phyloP scores from a whole-genome alignment of 768 basidiomycete species.

The Auriculariales sp. region DNA sequence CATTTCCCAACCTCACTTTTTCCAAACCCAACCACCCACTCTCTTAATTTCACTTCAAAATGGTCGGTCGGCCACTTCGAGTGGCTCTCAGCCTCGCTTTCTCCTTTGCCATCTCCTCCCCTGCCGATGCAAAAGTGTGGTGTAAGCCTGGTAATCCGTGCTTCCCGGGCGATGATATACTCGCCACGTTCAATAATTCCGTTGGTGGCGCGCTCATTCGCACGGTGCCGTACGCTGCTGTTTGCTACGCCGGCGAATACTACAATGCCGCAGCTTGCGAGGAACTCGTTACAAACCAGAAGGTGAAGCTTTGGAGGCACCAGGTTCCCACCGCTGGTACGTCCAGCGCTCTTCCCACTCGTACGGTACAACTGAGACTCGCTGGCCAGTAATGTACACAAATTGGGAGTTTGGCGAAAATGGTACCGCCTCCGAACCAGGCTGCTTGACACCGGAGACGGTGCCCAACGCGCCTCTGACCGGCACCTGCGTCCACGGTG shows the following conservation, averaged over 20 bases:
- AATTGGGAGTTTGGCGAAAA: neutral
- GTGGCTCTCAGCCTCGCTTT: neutral
- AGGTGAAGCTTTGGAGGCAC: neutral
- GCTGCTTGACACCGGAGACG: neutral
- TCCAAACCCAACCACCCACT: too few species aligned
- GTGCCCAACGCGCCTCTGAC: neutral
- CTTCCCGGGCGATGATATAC: neutral
- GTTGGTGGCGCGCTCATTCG: neutral
- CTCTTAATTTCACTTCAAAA: too few species aligned
- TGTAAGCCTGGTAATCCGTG: neutral
- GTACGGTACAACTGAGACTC: too few species aligned
- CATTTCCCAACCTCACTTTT: too few species aligned
- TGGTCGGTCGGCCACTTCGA: too few species aligned
- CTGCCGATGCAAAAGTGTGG: neutral
- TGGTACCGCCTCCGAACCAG: too few species aligned
- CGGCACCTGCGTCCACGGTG: neutral
- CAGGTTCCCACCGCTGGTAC: neutral
- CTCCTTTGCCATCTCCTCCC: neutral
- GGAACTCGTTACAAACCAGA: neutral
- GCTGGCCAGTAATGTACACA: neutral
- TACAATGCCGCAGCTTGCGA: neutral
- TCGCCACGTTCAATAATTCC: neutral
- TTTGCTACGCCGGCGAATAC: neutral
- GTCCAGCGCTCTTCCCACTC: neutral
- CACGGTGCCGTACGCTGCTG: neutral